phyloP scores from a whole-genome alignment of 2,329 filamentous ascomycete genomes.

The Ilyonectria sp. region DNA sequence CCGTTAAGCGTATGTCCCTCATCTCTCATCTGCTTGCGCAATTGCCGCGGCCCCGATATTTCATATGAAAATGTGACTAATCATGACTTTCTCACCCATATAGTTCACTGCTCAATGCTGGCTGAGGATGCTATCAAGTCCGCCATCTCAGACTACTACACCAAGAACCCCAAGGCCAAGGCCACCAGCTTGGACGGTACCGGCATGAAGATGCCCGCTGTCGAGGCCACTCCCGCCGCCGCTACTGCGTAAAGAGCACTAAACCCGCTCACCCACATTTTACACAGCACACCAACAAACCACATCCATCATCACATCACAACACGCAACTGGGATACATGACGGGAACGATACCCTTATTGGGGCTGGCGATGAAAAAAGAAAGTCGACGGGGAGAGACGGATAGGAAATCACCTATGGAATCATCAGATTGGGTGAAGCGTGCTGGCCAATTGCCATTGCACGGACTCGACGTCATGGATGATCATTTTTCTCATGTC shows the following conservation, averaged over 20 bases:
- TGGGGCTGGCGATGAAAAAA: constrained; percentile 38
- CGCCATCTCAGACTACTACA: constrained; percentile 91
- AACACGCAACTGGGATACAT: constrained; percentile 36
- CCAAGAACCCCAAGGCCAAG: constrained; percentile 84
- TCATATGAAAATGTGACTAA: constrained; percentile 45
- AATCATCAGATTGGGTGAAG: constrained; percentile 27
- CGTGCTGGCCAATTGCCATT: constrained; percentile 23
- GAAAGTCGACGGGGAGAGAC: constrained; percentile 25
- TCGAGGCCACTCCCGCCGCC: constrained; percentile 57
- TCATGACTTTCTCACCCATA: constrained; percentile 10
- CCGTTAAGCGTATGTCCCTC: constrained; percentile 81
- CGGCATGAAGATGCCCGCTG: constrained; percentile 75
- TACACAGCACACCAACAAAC: constrained; percentile 11
- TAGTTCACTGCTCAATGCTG: constrained; percentile 93
- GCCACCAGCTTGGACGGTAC: constrained; percentile 85
- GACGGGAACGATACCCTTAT: constrained; percentile 48
- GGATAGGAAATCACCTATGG: constrained; percentile 18
- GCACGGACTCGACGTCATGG: constrained; percentile 27
- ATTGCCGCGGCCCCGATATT: constrained; percentile 27
- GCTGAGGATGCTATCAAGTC: constrained; percentile 94
- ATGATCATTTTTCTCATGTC: constrained; percentile 31
- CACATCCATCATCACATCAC: constrained; percentile 27
- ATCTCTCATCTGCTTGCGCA: not conserved
- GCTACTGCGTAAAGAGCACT: constrained; percentile 46
- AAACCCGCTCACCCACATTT: constrained; percentile 5